Conservation (phyloP, 2,329 filamentous ascomycete species). For the Blastomyces silverae region DNA sequence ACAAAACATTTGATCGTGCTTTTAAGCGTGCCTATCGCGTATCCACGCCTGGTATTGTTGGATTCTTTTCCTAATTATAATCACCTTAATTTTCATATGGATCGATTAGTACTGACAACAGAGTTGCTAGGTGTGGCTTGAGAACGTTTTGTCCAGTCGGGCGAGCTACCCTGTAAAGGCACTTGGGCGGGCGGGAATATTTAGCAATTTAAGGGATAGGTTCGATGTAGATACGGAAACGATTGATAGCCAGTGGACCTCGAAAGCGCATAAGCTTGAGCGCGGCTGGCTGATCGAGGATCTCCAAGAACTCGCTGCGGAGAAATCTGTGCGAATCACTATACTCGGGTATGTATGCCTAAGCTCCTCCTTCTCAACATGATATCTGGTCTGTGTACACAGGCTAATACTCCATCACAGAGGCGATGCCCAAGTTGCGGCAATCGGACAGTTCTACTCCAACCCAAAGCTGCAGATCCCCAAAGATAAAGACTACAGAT, state of each 20-base stretch:
- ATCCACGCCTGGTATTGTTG: slow-evolving; percentile 64
- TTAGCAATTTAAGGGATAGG: slow-evolving; percentile 75
- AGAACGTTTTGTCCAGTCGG: slow-evolving; percentile 69
- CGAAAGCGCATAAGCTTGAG: slow-evolving; percentile 88
- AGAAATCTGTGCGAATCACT: slow-evolving; percentile 85
- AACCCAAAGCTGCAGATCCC: slow-evolving; percentile 73
- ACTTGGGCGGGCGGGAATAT: slow-evolving; percentile 69
- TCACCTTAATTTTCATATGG: not conserved
- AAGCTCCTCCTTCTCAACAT: slow-evolving; percentile 20
- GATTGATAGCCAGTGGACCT: slow-evolving; percentile 94
- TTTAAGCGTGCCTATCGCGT: slow-evolving; percentile 75
- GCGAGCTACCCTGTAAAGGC: slow-evolving; percentile 86
- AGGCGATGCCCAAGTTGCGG: slow-evolving; percentile 88
- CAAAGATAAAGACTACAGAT: slow-evolving; percentile 88
- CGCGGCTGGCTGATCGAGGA: slow-evolving; percentile 81
- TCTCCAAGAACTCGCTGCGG: slow-evolving; percentile 84
- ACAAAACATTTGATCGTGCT: slow-evolving; percentile 87
- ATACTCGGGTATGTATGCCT: slow-evolving; percentile 62
- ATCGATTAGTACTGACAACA: slow-evolving; percentile 10
- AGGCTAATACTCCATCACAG: slow-evolving; percentile 40
- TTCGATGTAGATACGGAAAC: slow-evolving; percentile 91
- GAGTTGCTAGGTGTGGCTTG: slow-evolving; percentile 53
- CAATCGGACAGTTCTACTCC: slow-evolving; percentile 90
- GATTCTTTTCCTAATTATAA: slow-evolving; percentile 2
- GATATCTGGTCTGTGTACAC: not conserved